These are phyloP conservation scores for Dimocarpus longan DNA, from an alignment of 345 rosid species.

Conservation along the genomic window DNA sequence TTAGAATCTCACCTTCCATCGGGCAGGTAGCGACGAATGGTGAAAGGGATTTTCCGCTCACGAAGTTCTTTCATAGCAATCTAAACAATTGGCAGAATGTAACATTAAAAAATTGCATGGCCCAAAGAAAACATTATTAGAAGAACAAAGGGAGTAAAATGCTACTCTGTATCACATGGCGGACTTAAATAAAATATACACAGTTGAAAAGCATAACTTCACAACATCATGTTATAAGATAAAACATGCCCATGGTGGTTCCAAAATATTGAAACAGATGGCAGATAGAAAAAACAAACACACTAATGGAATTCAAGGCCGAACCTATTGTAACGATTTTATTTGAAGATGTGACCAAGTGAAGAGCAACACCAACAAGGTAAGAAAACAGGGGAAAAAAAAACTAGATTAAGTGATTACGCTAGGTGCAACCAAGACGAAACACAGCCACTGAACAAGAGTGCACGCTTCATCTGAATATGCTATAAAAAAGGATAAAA, in stretches of 20 bases:
- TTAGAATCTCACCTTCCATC: constrained; percentile 72
- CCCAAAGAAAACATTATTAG: neutral
- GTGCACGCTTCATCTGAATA: neutral
- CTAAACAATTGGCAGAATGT: constrained; percentile 29
- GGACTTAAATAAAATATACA: neutral
- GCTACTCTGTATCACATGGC: neutral
- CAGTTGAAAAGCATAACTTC: neutral
- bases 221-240: neutral
- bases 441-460: neutral
- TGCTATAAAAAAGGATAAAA: neutral
- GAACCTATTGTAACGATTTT: neutral
- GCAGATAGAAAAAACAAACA: neutral
- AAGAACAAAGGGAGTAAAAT: neutral
- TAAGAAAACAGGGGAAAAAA: neutral
- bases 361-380: neutral
- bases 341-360: neutral
- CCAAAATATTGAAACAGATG: neutral
- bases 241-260: neutral
- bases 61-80: constrained; percentile 93
- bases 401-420: neutral
- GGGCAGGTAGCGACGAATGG: constrained; percentile 74
- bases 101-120: neutral
- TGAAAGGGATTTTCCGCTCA: constrained; percentile 87
- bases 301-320: neutral
- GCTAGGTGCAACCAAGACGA: neutral